Evolutionary conservation across 805 yeast genomes (phyloP), one percentile per base, ranked within the genome.

Genomic region (Yarrowia porcina): DNA sequence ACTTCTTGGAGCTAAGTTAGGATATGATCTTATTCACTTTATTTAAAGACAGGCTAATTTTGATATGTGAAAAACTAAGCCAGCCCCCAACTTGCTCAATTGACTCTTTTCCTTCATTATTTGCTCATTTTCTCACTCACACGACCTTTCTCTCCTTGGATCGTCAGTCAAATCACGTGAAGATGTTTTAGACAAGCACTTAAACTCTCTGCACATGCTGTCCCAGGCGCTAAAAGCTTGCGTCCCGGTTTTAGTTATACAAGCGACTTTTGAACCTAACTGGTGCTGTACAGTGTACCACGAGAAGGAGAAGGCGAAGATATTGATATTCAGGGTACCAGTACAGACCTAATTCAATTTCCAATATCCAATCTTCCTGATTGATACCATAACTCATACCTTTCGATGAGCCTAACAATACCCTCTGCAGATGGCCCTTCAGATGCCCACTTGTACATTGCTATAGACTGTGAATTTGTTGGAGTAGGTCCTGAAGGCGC

Each of bases 401-500:
- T 23, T 21, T 27, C 28, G 15, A 52, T 52, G 59, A 52, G 59
- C 18, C 59, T 52, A 17, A 52, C 44, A 11, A 15, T 36, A 12
- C 17, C 59, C 10, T 13, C 32, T 7, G 32, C 21, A n/a, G 25
- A 25, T 35, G 59, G 42, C 36, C 59, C 59, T 5, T 0, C 2
- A 7, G 59, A 52, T 23, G 42, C 42, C 1, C 33, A 52, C 0
- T 86, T 81, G 68, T 91, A 82, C 67, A 65, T 91, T 1, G 90
- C 97, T 0, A 83, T 92, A 64, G 98, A 92, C 74, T 91, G 97
- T 76, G 98, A 92, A 69, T 91, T 92, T 77, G 97, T 92, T 1
- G 97, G 97, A 7, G 86, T 88, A 1, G 97, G 97, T 0, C 82
- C 81, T 4, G 86, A 84, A 7, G 96, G 96, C 3, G 64, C 70